Base-by-base conservation (phyloP, 306 rosid species). In the Acacia confusa region DNA sequence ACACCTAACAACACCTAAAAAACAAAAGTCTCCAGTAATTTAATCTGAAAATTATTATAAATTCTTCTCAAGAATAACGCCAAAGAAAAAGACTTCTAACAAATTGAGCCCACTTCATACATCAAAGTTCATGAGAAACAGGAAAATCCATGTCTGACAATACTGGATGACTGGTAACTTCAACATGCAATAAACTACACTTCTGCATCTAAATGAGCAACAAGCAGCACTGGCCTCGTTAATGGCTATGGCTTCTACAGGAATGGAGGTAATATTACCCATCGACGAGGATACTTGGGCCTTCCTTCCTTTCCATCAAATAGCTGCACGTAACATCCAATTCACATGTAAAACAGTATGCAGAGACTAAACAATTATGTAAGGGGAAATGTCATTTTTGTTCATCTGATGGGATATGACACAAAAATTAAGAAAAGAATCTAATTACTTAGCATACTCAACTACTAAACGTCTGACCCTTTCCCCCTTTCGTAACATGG, bases 241-340 rank as follows among this genome's bases (percentile, higher is more conserved):
- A 53, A 50, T 25, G 60, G 65, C 69, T 76, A 82, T 71, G 67
- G 68, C 74, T 70, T 86, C 96, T 95, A 95, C 84, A 95, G 87
- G 88, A 95, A 87, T 81, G 98, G 98, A 40, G 99, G 98, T 78
- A 95, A 85, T 53, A 93, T 92, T 36, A 95, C 87, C 98, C 97
- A 95, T 81, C 99, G 85, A 67, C 97, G 98, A 27, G 98, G 97
- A 84, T 95, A 95, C 93, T 88, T 89, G 1, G 97, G 98, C 67
- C 86, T 86, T 75, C 97, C 98, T 4, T 95, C 99, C 82, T 93
- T 95, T 68, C 99, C 99, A 82, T 93, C 97, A 80, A 95, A 95
- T 79, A 95, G 50, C 99, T 95, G 94, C 87, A 90, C 12, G 70
- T 66, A 73, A 70, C 52, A 72, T 50, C 75, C 13, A n/a, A 68